phyloP scores from a whole-genome alignment of 768 basidiomycete genomes.

The Hericium alpestre region DNA sequence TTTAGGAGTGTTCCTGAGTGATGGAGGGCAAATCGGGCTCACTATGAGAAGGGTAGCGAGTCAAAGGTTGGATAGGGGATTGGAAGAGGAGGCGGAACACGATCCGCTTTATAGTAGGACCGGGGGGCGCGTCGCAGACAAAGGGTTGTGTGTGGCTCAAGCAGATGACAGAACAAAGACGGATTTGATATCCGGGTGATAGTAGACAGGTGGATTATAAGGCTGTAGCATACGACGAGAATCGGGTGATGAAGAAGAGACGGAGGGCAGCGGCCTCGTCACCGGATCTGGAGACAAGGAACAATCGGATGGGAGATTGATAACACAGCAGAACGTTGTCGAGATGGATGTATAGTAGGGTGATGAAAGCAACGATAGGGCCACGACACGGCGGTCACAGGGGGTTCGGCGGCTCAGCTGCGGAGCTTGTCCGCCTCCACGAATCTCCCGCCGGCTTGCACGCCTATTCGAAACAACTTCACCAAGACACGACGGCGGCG shows the following conservation, averaged over 20 bases:
- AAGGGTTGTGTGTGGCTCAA: not conserved
- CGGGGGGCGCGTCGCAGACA: not conserved
- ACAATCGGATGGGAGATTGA: constrained; percentile 6
- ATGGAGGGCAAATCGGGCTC: constrained; percentile 7
- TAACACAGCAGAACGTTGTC: not conserved
- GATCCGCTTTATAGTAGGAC: constrained; percentile 5
- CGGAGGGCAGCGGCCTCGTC: not conserved
- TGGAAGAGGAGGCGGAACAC: constrained; percentile 8
- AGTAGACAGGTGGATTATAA: not conserved
- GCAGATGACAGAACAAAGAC: not conserved
- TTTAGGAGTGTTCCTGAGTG: not conserved
- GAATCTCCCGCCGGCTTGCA: no score
- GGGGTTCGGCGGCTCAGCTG: no score
- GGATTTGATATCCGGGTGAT: no score
- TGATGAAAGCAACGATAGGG: no score
- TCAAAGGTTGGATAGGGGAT: constrained; percentile 5
- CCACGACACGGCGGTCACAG: no score
- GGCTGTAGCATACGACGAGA: not conserved
- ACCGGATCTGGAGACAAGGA: constrained; percentile 4
- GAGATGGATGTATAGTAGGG: not conserved
- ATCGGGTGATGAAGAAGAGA: not conserved
- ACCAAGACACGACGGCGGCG: no score
- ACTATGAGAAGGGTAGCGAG: constrained; percentile 4
- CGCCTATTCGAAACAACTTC: no score
- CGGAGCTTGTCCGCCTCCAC: no score